phyloP scores from a whole-genome alignment of 257 asterid species.

The Leonotis leonurus region DNA sequence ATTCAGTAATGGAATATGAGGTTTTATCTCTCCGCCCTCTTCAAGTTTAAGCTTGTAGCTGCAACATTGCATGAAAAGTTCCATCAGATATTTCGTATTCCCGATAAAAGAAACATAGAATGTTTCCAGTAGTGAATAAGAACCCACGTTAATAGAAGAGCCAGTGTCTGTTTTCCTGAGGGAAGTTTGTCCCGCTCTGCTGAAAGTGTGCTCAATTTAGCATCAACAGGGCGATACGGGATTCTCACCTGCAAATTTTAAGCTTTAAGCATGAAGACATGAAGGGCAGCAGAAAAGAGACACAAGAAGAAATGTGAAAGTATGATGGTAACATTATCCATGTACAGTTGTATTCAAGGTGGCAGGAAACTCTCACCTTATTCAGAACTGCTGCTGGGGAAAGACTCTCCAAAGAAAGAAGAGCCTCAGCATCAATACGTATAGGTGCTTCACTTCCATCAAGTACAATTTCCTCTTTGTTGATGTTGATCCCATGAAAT shows the following conservation, averaged over 20 bases:
- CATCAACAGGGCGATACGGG: constrained; percentile 79
- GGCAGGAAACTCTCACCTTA: constrained; percentile 49
- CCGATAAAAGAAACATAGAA: not conserved
- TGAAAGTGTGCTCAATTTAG: constrained; percentile 72
- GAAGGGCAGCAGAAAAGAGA: not conserved
- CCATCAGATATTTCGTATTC: constrained; percentile 13
- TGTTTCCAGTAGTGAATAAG: constrained; percentile 7
- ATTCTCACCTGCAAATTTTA: constrained; percentile 61
- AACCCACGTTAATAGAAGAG: constrained; percentile 74
- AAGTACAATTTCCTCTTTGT: constrained; percentile 68
- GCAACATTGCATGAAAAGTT: constrained; percentile 31
- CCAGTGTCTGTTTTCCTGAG: constrained; percentile 79
- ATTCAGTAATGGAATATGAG: constrained; percentile 83
- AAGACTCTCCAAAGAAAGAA: constrained; percentile 78
- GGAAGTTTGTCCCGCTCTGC: constrained; percentile 88
- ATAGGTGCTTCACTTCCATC: constrained; percentile 95
- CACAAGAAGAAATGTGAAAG: not conserved
- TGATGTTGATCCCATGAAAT: constrained; percentile 77
- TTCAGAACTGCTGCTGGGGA: constrained; percentile 73
- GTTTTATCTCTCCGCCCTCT: constrained; percentile 80
- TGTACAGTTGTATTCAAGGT: not conserved
- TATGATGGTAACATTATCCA: not conserved
- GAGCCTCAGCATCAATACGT: constrained; percentile 79
- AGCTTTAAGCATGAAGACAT: constrained; percentile 17
- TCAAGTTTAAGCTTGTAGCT: constrained; percentile 91